phyloP scores from a whole-genome alignment of 768 basidiomycete genomes.

The Phanerochaete sordida region DNA sequence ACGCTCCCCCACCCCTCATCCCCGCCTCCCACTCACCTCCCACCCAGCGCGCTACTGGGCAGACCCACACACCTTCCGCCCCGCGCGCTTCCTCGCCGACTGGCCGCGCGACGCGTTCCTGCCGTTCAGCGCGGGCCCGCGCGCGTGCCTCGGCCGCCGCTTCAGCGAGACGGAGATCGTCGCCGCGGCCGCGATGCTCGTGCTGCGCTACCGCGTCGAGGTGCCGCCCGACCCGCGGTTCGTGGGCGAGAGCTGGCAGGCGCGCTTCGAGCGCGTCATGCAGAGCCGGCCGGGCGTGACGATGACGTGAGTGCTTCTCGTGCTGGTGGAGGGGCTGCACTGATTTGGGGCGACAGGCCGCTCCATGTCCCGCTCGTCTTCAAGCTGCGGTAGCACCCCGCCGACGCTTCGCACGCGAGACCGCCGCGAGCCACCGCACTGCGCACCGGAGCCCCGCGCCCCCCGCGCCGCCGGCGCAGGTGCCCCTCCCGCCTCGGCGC shows the following conservation, averaged over 20 bases:
- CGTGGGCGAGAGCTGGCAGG: constrained; percentile 41
- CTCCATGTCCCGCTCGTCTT: constrained; percentile 19
- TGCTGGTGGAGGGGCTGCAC: neutral
- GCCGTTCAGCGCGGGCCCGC: constrained; percentile 47
- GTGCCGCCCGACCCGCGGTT: constrained; percentile 27
- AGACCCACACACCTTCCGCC: constrained; percentile 33
- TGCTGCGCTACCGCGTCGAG: constrained; percentile 44
- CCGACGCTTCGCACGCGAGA: too few relatives aligned
- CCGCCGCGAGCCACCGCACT: too few relatives aligned
- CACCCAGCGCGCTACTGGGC: constrained; percentile 35
- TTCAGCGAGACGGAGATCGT: constrained; percentile 50
- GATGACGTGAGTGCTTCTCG: constrained; percentile 18
- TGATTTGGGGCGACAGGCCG: constrained; percentile 12
- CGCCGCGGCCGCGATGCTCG: constrained; percentile 44
- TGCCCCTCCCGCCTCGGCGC: too few relatives aligned
- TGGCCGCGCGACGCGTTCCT: constrained; percentile 55
- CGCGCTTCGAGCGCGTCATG: constrained; percentile 31
- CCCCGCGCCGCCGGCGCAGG: too few relatives aligned
- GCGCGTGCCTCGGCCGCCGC: constrained; percentile 31
- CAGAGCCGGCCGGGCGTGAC: constrained; percentile 16
- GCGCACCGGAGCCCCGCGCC: too few relatives aligned
- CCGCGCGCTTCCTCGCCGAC: constrained; percentile 45
- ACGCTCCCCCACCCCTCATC: constrained; percentile 9
- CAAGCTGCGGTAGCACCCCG: constrained; percentile 12
- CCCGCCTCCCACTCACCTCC: neutral